phyloP scores from a whole-genome alignment of 495 filamentous ascomycete genomes.

The Aspergillus sclerotioniger region DNA sequence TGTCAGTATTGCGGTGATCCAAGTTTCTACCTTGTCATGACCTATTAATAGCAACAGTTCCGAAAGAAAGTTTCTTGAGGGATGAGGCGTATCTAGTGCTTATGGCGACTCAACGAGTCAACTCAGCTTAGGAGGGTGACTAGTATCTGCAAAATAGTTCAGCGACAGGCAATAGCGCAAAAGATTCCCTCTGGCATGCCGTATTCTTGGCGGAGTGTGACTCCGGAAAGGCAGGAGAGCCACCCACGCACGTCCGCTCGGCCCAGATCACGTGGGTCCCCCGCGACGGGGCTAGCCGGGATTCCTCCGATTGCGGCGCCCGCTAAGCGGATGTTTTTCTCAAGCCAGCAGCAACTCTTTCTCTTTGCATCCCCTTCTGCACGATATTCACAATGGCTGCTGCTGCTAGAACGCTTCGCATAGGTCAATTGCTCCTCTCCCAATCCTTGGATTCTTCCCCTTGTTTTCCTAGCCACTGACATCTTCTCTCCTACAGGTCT shows the following conservation, averaged over 20 bases:
- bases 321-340: slow-evolving; percentile 9
- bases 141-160: too few species aligned
- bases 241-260: background rate
- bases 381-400: slow-evolving; percentile 41
- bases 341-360: slow-evolving; percentile 7
- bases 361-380: background rate
- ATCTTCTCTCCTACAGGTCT: slow-evolving; percentile 59
- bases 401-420: slow-evolving; percentile 58
- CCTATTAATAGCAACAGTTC: too few species aligned
- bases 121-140: too few species aligned
- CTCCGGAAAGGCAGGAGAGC: background rate
- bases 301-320: slow-evolving; percentile 23
- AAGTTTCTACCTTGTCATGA: too few species aligned
- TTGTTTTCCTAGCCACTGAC: slow-evolving; percentile 23
- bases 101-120: too few species aligned
- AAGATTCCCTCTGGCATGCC: background rate
- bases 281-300: background rate
- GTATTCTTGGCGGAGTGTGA: too few species aligned
- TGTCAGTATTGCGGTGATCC: too few species aligned
- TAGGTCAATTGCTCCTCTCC: slow-evolving; percentile 41
- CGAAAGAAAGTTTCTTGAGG: too few species aligned
- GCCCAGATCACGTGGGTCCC: background rate
- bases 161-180: too few species aligned
- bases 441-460: slow-evolving; percentile 1
- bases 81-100: too few species aligned